Percentiles rank a stretch among this genome's conserved stretches.
Evolutionary conservation across 2,329 filamentous ascomycete species (phyloP).

Genomic region (Alternaria ethzedia): DNA sequence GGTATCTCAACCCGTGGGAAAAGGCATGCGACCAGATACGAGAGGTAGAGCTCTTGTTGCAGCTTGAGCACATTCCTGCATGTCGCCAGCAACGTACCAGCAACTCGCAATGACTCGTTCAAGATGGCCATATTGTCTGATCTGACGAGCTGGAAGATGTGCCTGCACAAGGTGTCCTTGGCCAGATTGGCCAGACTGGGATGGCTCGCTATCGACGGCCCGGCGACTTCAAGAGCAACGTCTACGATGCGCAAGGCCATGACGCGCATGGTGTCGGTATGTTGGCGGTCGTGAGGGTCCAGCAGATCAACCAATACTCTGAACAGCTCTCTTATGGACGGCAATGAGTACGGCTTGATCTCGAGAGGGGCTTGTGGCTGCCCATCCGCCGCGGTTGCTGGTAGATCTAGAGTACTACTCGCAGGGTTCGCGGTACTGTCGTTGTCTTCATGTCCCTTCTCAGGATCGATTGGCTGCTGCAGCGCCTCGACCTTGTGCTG

Average conservation of each 20-base stretch:
- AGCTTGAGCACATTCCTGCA: slow-evolving; percentile 90
- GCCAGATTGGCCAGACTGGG: slow-evolving; percentile 86
- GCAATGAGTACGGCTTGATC: slow-evolving; percentile 88
- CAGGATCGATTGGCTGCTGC: slow-evolving; percentile 40
- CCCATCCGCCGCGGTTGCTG: slow-evolving; percentile 45
- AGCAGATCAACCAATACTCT: slow-evolving; percentile 91
- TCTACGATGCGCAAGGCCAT: slow-evolving; percentile 98
- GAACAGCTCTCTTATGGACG: slow-evolving; percentile 93
- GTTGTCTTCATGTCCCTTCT: slow-evolving; percentile 43
- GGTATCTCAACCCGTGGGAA: slow-evolving; percentile 96
- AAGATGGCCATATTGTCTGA: slow-evolving; percentile 96
- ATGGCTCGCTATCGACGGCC: slow-evolving; percentile 91
- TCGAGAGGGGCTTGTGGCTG: slow-evolving; percentile 59
- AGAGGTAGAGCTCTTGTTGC: slow-evolving; percentile 94
- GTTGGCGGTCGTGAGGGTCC: slow-evolving; percentile 89
- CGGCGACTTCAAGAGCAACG: slow-evolving; percentile 93
- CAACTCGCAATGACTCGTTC: slow-evolving; percentile 89
- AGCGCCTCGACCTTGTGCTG: slow-evolving; percentile 45
- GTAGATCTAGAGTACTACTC: slow-evolving; percentile 53
- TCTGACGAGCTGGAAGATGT: slow-evolving; percentile 93
- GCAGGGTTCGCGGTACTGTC: slow-evolving; percentile 49
- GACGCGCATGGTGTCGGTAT: slow-evolving; percentile 93
- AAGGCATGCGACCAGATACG: slow-evolving; percentile 91
- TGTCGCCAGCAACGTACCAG: slow-evolving; percentile 87
- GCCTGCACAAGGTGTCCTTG: slow-evolving; percentile 90